A percentile compares a stretch with the other conserved stretches of the same genome.
These are phyloP conservation scores for Xylariaceae sp. DNA, from an alignment of 2,329 filamentous ascomycete genomes.

Conservation along the genomic window DNA sequence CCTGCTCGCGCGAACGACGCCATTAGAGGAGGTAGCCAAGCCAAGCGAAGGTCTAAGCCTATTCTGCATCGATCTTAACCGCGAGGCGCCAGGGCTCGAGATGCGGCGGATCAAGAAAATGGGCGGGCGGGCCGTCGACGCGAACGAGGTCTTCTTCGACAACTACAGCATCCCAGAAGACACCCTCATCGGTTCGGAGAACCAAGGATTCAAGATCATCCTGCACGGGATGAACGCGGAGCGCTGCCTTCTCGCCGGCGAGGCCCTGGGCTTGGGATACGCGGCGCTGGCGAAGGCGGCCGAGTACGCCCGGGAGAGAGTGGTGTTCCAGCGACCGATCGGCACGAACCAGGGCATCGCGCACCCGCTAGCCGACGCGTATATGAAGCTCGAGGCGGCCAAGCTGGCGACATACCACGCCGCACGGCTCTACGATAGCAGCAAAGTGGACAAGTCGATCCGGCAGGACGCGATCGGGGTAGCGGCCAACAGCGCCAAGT, in stretches of 20 bases:
- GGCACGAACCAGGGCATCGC: slow-evolving; percentile 63
- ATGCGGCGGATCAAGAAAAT: slow-evolving; percentile 77
- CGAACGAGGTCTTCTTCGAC: slow-evolving; percentile 87
- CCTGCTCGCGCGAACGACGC: slow-evolving; percentile 70
- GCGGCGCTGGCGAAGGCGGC: slow-evolving; percentile 60
- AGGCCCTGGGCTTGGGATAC: slow-evolving; percentile 77
- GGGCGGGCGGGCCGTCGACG: slow-evolving; percentile 77
- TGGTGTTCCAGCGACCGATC: slow-evolving; percentile 62
- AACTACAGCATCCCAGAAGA: slow-evolving; percentile 63
- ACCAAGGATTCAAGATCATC: slow-evolving; percentile 74
- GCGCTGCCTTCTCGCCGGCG: slow-evolving; percentile 69
- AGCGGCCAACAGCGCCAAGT: slow-evolving; percentile 67
- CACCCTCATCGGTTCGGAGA: slow-evolving; percentile 66
- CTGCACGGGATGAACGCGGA: slow-evolving; percentile 79
- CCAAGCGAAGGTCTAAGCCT: slow-evolving; percentile 72
- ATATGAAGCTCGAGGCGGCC: slow-evolving; percentile 61
- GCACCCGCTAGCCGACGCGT: slow-evolving; percentile 62
- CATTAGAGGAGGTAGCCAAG: slow-evolving; percentile 61
- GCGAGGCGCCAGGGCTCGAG: slow-evolving; percentile 53
- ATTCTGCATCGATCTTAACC: slow-evolving; percentile 76
- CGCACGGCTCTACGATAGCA: slow-evolving; percentile 52
- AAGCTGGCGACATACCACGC: slow-evolving; percentile 64
- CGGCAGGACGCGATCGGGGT: slow-evolving; percentile 56
- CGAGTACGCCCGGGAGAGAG: slow-evolving; percentile 61
- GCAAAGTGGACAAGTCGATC: slow-evolving; percentile 44